Percentiles rank a stretch among this genome's conserved stretches.
phyloP scores from a whole-genome alignment of 1,139 yeast species.

The Meyerozyma carpophila region DNA sequence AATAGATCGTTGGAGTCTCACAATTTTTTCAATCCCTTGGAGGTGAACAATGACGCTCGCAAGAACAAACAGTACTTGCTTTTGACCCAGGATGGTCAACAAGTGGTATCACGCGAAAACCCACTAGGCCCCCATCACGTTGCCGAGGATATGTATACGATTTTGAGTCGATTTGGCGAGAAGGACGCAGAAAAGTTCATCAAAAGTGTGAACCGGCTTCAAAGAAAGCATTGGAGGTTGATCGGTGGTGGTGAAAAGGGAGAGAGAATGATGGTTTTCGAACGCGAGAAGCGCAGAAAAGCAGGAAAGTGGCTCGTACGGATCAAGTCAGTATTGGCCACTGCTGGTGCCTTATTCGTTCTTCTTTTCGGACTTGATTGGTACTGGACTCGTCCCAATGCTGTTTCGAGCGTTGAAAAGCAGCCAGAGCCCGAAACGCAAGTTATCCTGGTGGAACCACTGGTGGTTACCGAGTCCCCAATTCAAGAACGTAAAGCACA shows the following conservation, averaged over 20 bases:
- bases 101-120: constrained; percentile 30
- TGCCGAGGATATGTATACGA: constrained; percentile 41
- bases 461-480: not conserved
- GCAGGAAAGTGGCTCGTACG: constrained; percentile 9
- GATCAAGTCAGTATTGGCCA: constrained; percentile 26
- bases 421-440: not conserved
- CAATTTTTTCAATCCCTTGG: constrained; percentile 47
- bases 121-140: constrained; percentile 33
- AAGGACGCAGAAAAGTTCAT: constrained; percentile 23
- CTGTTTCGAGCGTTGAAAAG: not conserved
- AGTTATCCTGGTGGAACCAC: not conserved
- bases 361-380: constrained; percentile 25
- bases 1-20: constrained; percentile 38
- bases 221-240: constrained; percentile 38
- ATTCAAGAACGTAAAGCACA: not conserved
- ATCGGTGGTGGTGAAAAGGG: constrained; percentile 34
- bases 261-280: constrained; percentile 29
- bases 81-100: constrained; percentile 39
- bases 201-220: constrained; percentile 27
- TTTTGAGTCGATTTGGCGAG: constrained; percentile 35
- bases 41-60: not conserved
- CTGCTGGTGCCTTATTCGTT: constrained; percentile 29
- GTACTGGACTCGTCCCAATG: not conserved
- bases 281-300: constrained; percentile 14
- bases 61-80: constrained; percentile 35